Evolutionary conservation across 1,284 basidiomycete genomes (phyloP), one percentile per base, ranked within the genome.

Genomic region (Malassezia globosa): DNA sequence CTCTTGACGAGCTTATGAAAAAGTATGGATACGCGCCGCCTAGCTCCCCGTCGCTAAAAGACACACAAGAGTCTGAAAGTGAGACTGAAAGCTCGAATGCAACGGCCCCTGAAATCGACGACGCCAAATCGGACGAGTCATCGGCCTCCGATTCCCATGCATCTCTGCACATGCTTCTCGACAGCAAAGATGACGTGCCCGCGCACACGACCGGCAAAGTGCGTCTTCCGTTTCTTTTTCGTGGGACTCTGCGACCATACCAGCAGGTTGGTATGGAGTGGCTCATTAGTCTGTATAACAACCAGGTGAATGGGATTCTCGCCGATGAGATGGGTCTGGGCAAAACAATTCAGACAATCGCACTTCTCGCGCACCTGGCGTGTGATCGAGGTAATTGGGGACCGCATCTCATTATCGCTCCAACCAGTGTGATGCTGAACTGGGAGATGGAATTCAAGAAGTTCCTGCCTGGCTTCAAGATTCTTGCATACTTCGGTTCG

Each of bases 381-480:
- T 94, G 89, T 69, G 87, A 92, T 72, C 79, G 83, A 43, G 90
- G 90, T 5, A 86, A 92, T 52, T 95, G 90, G 89, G 92, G 92
- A 0, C 90, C 90, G 2, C 90, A 95, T 74, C 79, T 95, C 24
- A 88, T 96, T 67, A 82, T 95, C 61, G 89, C 92, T 10, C 88
- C 90, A 1, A 95, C 90, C 1, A 88, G 85, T 54, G 90, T 95
- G 48, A 79, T 96, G 56, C 77, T 95, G 50, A 95, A 96, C 69
- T 96, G 90, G 90, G 90, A 94, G 72, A 92, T 95, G 85, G 90
- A 95, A 72, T 95, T 95, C 77, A 94, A 95, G 73, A 94, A 94
- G 73, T 95, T 95, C 69, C 76, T 95, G 2, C 90, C 90, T 0
- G 90, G 89, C 1, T 90, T 95, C 78, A 85, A 82, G 62, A 81